These are phyloP conservation scores for Pleurotus citrinopileatus DNA, from an alignment of 768 basidiomycete genomes.

Conservation along the genomic window DNA sequence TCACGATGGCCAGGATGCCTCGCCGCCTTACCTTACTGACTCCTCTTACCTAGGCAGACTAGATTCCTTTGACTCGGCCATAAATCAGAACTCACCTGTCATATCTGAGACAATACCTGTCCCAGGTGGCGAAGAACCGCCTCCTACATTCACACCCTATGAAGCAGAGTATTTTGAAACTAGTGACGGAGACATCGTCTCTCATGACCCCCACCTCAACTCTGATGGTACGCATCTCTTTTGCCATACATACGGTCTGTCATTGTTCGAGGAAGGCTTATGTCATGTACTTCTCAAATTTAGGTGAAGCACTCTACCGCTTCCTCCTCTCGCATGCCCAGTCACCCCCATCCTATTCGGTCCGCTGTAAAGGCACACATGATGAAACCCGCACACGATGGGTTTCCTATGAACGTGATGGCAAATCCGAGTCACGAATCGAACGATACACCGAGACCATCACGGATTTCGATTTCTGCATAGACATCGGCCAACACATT, in stretches of 20 bases:
- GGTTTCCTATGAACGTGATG: constrained; percentile 34
- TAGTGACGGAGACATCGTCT: constrained; percentile 50
- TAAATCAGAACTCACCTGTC: constrained; percentile 16
- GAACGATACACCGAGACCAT: constrained; percentile 60
- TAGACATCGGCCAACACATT: constrained; percentile 48
- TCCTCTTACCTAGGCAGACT: too few relatives aligned
- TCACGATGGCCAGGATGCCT: too few relatives aligned
- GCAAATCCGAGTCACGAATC: constrained; percentile 28
- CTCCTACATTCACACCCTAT: constrained; percentile 63
- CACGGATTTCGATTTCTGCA: constrained; percentile 67
- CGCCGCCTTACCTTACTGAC: too few relatives aligned
- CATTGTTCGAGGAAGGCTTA: background rate
- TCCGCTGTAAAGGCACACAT: constrained; percentile 57
- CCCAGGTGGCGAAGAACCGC: constrained; percentile 41
- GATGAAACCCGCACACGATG: constrained; percentile 47
- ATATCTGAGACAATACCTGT: constrained; percentile 20
- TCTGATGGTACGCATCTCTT: constrained; percentile 49
- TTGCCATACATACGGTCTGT: background rate
- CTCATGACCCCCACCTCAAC: constrained; percentile 70
- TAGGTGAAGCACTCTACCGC: constrained; percentile 60
- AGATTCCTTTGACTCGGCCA: too few relatives aligned
- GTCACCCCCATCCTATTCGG: constrained; percentile 38
- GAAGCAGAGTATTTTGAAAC: constrained; percentile 56
- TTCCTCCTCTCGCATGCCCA: constrained; percentile 62
- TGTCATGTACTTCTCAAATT: too few relatives aligned